Percentiles rank a stretch among this genome's conserved stretches.
Evolutionary conservation across 441 rosid genomes (phyloP).

Genomic region (Cnidoscolus chayamansa): DNA sequence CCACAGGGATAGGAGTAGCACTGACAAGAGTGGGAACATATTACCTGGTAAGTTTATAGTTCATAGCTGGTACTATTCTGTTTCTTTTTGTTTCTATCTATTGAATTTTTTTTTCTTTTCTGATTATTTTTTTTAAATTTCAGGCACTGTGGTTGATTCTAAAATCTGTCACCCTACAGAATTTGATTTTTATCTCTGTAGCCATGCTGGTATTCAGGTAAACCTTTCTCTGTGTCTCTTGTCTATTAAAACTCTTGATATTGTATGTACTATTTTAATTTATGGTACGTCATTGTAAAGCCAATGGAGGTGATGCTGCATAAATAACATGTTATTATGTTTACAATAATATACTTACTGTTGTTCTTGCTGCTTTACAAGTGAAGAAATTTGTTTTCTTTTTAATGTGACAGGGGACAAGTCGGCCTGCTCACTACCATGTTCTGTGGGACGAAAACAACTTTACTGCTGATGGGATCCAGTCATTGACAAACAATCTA

Average conservation of each 20-base stretch:
- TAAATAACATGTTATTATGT: background rate
- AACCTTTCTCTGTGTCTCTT: background rate
- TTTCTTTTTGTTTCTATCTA: background rate
- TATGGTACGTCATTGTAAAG: background rate
- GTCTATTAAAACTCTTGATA: too few species aligned
- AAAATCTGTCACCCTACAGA: constrained; percentile 96
- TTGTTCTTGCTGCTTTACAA: background rate
- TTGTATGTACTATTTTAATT: background rate
- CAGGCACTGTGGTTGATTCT: constrained; percentile 92
- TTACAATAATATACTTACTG: background rate
- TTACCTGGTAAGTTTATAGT: constrained; percentile 57
- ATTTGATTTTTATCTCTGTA: constrained; percentile 92
- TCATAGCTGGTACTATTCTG: background rate
- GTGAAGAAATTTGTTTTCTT: constrained; percentile 9
- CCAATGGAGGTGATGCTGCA: background rate
- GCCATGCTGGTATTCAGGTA: constrained; percentile 99
- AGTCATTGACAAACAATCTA: constrained; percentile 91
- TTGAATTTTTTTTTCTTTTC: background rate
- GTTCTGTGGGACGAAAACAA: constrained; percentile 99
- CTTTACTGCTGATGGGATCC: constrained; percentile 96
- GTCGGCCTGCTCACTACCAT: constrained; percentile 99
- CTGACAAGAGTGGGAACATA: constrained; percentile 84
- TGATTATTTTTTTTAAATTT: constrained; percentile 4
- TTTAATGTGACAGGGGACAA: constrained; percentile 65
- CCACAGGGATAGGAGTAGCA: constrained; percentile 85